phyloP scores from a whole-genome alignment of 441 rosid species.

The Viola pubescens region DNA sequence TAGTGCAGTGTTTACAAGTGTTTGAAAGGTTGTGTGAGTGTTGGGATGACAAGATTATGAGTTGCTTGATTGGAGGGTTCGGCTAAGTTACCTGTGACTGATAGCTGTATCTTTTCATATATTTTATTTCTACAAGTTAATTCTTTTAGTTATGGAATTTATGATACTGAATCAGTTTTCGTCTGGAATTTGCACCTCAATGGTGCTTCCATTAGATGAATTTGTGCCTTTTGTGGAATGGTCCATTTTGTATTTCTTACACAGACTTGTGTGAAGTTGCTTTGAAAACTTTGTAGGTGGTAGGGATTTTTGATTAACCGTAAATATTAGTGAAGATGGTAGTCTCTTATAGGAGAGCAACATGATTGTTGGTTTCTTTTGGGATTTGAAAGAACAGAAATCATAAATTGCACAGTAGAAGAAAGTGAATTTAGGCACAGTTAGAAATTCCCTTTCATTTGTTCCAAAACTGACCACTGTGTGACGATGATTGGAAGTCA shows the following conservation, averaged over 20 bases:
- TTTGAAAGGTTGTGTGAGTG: too few species aligned
- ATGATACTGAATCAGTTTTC: neutral
- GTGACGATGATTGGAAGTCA: neutral
- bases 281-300: too few species aligned
- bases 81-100: too few species aligned
- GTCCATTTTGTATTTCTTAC: neutral
- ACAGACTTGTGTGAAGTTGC: neutral
- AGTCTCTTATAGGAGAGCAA: neutral
- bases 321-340: neutral
- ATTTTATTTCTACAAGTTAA: too few species aligned
- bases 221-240: neutral
- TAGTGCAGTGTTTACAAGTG: too few species aligned
- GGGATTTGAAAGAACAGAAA: neutral
- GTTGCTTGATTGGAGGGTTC: too few species aligned
- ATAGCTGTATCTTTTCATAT: too few species aligned
- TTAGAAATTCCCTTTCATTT: neutral
- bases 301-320: too few species aligned
- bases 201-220: neutral
- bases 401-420: neutral
- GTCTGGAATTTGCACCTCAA: neutral
- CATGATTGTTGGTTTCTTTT: neutral
- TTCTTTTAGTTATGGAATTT: neutral
- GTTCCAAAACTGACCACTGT: neutral
- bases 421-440: neutral
- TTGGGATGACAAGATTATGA: too few species aligned